Conservation (phyloP, 768 basidiomycete genomes). For the Amanita phalloides region DNA sequence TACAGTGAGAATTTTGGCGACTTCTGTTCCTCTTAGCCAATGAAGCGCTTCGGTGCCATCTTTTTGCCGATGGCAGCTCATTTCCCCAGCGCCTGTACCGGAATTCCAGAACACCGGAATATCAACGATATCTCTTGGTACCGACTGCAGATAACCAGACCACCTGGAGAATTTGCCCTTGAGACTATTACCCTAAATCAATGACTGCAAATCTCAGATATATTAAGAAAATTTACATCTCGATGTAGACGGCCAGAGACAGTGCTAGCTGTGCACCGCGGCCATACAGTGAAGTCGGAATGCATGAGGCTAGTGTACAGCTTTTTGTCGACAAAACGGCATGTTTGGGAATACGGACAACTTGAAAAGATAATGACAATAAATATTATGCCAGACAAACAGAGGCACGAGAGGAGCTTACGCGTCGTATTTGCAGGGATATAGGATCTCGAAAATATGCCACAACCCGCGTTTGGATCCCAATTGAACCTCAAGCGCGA, state of each 20-base stretch:
- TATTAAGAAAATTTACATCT: constrained; percentile 34
- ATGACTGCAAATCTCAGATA: neutral
- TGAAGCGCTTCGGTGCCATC: constrained; percentile 21
- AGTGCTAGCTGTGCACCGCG: constrained; percentile 50
- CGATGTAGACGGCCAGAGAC: constrained; percentile 51
- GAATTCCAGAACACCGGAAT: constrained; percentile 52
- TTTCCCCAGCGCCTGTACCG: constrained; percentile 1
- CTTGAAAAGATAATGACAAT: constrained; percentile 20
- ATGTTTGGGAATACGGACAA: constrained; percentile 54
- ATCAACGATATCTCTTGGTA: constrained; percentile 41
- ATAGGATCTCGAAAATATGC: constrained; percentile 23
- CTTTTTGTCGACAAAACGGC: constrained; percentile 52
- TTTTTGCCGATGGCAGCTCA: neutral
- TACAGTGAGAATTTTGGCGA: constrained; percentile 14
- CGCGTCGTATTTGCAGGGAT: constrained; percentile 26
- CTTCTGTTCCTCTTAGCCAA: constrained; percentile 37
- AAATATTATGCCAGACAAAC: neutral
- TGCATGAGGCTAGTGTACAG: constrained; percentile 33
- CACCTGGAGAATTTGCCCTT: constrained; percentile 41
- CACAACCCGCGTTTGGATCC: constrained; percentile 18
- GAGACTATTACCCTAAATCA: constrained; percentile 24
- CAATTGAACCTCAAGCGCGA: constrained; percentile 25
- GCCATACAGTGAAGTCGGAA: constrained; percentile 40
- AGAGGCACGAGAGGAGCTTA: constrained; percentile 15
- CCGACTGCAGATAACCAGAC: constrained; percentile 55